phyloP scores from a whole-genome alignment of 306 rosid genomes.

The Cicer judaicum region DNA sequence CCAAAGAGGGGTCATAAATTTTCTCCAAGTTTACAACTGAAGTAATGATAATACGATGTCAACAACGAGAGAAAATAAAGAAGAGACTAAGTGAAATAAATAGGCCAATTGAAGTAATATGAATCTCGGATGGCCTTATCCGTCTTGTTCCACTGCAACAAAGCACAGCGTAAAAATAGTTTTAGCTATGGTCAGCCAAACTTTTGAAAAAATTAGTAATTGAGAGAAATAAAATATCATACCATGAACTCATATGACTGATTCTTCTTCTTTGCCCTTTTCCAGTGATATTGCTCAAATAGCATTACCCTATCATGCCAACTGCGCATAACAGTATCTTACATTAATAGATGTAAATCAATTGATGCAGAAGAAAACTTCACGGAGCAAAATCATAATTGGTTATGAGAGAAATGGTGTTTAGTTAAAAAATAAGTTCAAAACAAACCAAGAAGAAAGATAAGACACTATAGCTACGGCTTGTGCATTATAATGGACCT shows the following conservation, averaged over 20 bases:
- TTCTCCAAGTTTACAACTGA: slow-evolving; percentile 42
- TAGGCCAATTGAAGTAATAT: slow-evolving; percentile 78
- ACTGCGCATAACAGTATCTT: slow-evolving; percentile 53
- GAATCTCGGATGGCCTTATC: slow-evolving; percentile 68
- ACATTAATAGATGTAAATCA: slow-evolving; percentile 1
- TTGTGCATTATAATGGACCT: slow-evolving; percentile 3
- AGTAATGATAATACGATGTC: slow-evolving; percentile 31
- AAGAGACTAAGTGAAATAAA: slow-evolving; percentile 67
- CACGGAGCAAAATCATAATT: not conserved
- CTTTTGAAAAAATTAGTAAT: not conserved
- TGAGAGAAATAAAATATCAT: slow-evolving; percentile 30
- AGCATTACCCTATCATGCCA: slow-evolving; percentile 89
- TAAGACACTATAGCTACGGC: not conserved
- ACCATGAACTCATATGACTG: slow-evolving; percentile 74
- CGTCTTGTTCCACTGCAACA: slow-evolving; percentile 88
- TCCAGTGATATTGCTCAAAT: slow-evolving; percentile 92
- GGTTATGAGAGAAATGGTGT: not conserved
- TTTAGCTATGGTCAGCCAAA: slow-evolving; percentile 16
- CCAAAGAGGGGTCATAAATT: slow-evolving; percentile 23
- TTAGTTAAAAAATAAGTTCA: slow-evolving; percentile 8
- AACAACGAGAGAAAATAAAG: not conserved
- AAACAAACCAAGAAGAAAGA: slow-evolving; percentile 37
- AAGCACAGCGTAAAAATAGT: slow-evolving; percentile 24
- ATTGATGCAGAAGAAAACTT: slow-evolving; percentile 9
- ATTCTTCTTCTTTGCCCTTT: slow-evolving; percentile 68